Conservation (phyloP, 2,329 filamentous ascomycete genomes). For the Arthrobotrys entomopaga region DNA sequence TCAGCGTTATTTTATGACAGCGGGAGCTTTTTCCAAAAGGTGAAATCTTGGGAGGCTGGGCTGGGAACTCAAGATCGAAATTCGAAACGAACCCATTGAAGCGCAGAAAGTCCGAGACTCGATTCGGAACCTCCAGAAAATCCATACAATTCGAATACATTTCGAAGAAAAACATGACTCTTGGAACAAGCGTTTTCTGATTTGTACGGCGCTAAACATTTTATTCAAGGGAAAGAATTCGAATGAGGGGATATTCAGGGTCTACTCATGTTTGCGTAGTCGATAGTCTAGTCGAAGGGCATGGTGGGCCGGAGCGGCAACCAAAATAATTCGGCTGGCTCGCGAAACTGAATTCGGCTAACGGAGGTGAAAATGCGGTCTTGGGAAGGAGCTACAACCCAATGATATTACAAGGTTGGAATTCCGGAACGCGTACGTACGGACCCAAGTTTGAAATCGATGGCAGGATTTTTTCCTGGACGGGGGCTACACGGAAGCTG, state of each 20-base stretch:
- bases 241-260: conserved; percentile 41
- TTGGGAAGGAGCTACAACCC: conserved; percentile 49
- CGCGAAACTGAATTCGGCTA: neutral
- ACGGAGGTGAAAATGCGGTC: conserved; percentile 1
- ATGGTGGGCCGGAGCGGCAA: conserved; percentile 50
- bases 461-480: conserved; percentile 10
- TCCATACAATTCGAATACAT: neutral
- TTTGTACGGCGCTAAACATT: conserved; percentile 48
- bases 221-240: conserved; percentile 7
- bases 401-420: neutral
- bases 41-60: conserved; percentile 1
- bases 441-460: conserved; percentile 8
- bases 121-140: conserved; percentile 27
- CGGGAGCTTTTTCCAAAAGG: conserved; percentile 22
- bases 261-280: conserved; percentile 18
- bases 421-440: too few species aligned
- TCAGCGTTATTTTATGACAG: conserved; percentile 6
- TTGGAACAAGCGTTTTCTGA: conserved; percentile 25
- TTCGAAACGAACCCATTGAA: conserved; percentile 25
- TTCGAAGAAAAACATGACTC: conserved; percentile 5
- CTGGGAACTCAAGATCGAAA: neutral
- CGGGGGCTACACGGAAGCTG: conserved; percentile 19
- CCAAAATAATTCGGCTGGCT: conserved; percentile 40
- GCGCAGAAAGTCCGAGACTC: conserved; percentile 6
- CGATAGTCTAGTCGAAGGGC: neutral